Conservation (phyloP, 2,329 filamentous ascomycete species). For the Xylaria sp. region DNA sequence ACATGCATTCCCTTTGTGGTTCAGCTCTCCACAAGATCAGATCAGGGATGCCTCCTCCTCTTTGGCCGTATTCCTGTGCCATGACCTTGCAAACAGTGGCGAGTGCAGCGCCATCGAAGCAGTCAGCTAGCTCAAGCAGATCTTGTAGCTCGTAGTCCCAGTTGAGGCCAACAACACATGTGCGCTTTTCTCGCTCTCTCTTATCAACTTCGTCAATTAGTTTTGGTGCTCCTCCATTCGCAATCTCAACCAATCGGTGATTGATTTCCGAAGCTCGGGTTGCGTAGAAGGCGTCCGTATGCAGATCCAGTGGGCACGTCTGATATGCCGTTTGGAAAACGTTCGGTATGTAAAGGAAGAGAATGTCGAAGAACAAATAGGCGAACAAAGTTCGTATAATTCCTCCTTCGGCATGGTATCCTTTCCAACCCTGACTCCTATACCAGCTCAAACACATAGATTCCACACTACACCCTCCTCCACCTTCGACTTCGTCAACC, state of each 20-base stretch:
- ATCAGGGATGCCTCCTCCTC: constrained; percentile 89
- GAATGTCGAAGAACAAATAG: constrained; percentile 89
- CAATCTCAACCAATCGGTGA: constrained; percentile 81
- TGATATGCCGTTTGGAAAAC: constrained; percentile 97
- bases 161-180: constrained; percentile 88
- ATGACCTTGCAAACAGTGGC: constrained; percentile 89
- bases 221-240: constrained; percentile 74
- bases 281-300: constrained; percentile 91
- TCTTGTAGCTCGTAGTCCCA: constrained; percentile 87
- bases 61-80: constrained; percentile 89
- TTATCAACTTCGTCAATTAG: constrained; percentile 73
- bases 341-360: constrained; percentile 93
- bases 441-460: constrained; percentile 93
- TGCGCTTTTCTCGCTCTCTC: constrained; percentile 70
- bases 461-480: constrained; percentile 84
- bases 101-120: constrained; percentile 81
- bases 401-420: constrained; percentile 90
- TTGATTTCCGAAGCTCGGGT: constrained; percentile 89
- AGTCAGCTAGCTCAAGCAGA: constrained; percentile 75
- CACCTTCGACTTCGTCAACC: constrained; percentile 75
- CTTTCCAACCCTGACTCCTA: constrained; percentile 84
- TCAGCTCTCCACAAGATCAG: constrained; percentile 79
- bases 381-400: constrained; percentile 90
- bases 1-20: constrained; percentile 66
- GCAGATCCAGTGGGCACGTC: constrained; percentile 88